Percentiles rank a stretch among this genome's conserved stretches.
phyloP scores from a whole-genome alignment of 306 rosid genomes.

The Vigna reflexopilosa region DNA sequence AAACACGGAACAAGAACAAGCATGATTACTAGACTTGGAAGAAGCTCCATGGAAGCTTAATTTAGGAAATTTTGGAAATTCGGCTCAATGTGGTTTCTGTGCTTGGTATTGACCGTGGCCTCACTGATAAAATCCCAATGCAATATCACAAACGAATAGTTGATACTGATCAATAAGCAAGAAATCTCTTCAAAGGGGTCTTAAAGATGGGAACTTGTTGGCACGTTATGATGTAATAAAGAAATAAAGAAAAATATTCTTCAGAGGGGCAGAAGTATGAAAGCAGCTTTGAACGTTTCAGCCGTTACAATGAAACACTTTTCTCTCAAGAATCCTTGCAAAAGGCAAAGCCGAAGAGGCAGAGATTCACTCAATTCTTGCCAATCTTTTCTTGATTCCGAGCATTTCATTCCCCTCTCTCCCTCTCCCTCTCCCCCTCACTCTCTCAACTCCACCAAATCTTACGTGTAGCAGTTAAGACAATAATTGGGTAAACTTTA shows the following conservation, averaged over 20 bases:
- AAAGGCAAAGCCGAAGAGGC: conserved; percentile 45
- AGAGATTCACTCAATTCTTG: conserved; percentile 42
- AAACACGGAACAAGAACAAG: conserved; percentile 55
- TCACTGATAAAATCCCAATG: conserved; percentile 38
- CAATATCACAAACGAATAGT: conserved; percentile 14
- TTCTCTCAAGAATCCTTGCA: conserved; percentile 55
- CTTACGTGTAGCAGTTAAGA: conserved; percentile 37
- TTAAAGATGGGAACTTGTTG: conserved; percentile 42
- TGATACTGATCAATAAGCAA: conserved; percentile 30
- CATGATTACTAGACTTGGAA: conserved; percentile 60
- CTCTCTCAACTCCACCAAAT: conserved; percentile 41
- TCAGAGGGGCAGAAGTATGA: conserved; percentile 20
- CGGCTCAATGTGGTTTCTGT: conserved; percentile 52
- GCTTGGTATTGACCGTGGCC: conserved; percentile 23
- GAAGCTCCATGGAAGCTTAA: conserved; percentile 67
- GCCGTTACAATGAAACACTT: conserved; percentile 63
- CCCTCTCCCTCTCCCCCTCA: conserved; percentile 39
- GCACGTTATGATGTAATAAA: conserved; percentile 51
- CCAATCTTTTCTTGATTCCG: conserved; percentile 50
- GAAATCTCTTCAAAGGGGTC: conserved; percentile 43
- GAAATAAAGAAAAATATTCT: conserved; percentile 52
- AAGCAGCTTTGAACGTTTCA: conserved; percentile 78
- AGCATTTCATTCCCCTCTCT: conserved; percentile 53
- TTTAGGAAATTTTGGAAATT: conserved; percentile 30
- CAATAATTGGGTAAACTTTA: conserved; percentile 32